Conservation (phyloP, 1,139 yeast species). For the Martiniozyma asiatica region DNA sequence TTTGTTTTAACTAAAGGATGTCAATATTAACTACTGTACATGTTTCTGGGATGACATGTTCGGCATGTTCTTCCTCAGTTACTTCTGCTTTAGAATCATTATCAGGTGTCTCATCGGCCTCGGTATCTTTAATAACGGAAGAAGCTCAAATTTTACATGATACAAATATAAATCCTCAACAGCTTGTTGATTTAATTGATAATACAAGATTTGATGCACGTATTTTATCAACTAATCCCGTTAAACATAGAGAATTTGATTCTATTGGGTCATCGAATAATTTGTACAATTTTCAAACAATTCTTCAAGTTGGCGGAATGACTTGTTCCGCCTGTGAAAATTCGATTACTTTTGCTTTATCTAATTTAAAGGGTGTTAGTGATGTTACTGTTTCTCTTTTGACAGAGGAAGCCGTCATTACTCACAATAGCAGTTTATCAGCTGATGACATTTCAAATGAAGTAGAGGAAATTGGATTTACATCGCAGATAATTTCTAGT, state of each 20-base stretch:
- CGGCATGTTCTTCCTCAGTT: slow-evolving; percentile 61
- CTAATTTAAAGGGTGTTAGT: slow-evolving; percentile 33
- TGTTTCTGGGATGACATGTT: slow-evolving; percentile 71
- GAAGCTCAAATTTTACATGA: slow-evolving; percentile 46
- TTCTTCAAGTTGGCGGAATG: slow-evolving; percentile 45
- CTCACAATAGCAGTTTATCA: slow-evolving; percentile 27
- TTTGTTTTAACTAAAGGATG: no score
- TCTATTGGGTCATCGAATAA: no score
- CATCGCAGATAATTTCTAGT: slow-evolving; percentile 17
- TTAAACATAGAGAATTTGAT: no score
- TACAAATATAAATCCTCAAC: slow-evolving; percentile 19
- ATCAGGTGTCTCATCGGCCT: slow-evolving; percentile 36
- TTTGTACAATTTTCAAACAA: not conserved
- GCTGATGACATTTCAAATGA: slow-evolving; percentile 30
- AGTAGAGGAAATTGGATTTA: slow-evolving; percentile 73
- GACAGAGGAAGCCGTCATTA: slow-evolving; percentile 59
- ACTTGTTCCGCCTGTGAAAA: slow-evolving; percentile 78
- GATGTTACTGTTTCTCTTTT: slow-evolving; percentile 53
- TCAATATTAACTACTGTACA: slow-evolving; percentile 10
- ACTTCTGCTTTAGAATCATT: slow-evolving; percentile 37
- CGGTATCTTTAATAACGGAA: slow-evolving; percentile 63
- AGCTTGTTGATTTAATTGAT: slow-evolving; percentile 31
- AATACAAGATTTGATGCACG: slow-evolving; percentile 39
- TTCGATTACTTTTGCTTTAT: slow-evolving; percentile 46
- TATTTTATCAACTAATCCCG: no score